Evolutionary conservation across 345 rosid genomes (phyloP), one percentile per base, ranked within the genome.

Genomic region (Kernera saxatilis): DNA sequence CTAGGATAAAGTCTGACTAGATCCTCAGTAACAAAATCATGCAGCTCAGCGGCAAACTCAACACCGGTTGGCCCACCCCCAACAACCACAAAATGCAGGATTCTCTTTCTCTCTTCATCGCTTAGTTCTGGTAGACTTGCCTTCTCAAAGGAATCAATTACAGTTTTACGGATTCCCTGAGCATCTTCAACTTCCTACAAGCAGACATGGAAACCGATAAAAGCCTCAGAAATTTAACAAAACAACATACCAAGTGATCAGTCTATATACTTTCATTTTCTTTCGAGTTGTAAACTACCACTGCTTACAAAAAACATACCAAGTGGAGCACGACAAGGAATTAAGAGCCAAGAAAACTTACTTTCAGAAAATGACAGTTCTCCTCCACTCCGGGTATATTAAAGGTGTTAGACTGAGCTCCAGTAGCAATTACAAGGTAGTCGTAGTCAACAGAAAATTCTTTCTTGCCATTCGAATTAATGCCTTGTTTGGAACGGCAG

Each of bases 31-130:
- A 95, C 93, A 73, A 82, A 92, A 81, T 95, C 99, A 79, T 92
- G 87, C 57, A 95, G 88, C 81, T 90, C 97, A 9, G 98, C 98
- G 58, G 99, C 93, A 82, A 95, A 95, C 75, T 95, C 99, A 76
- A 95, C 99, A 50, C 99, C 99, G 13, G 97, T 87, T 61, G 99
- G 99, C 18, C 99, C 99, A 76, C 99, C 99, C 19, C 98, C 98
- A 83, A 95, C 99, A 14, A 95, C 79, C 64, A 95, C 98, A 72
- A 95, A 95, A 73, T 95, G 99, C 71, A 95, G 94, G 63, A 90
- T 90, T 74, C 82, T 86, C 82, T 81, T 82, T 46, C 93, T 87
- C 82, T 95, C 97, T 62, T 92, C 98, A 21, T 95, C 97, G 29
- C 81, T 92, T 51, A 95, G 58, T 64, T 73, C 86, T 66, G 99